phyloP scores from a whole-genome alignment of 73 alveolate species.

The Effrenium voratum region DNA sequence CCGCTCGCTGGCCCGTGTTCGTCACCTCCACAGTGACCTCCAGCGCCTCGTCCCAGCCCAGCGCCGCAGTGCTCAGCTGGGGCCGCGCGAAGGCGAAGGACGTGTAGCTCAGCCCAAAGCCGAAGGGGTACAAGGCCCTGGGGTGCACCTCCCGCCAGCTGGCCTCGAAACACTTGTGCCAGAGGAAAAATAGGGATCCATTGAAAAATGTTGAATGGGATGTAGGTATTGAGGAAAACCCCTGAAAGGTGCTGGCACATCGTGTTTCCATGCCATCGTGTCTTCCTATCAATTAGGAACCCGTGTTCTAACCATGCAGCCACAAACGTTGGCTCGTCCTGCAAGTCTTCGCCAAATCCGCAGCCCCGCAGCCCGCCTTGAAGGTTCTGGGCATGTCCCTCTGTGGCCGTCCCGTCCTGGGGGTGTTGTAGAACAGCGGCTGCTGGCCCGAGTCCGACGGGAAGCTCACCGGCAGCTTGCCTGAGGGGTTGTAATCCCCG shows the following conservation, averaged over 20 bases:
- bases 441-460: conserved; percentile 90
- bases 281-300: too few relatives aligned
- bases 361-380: conserved; percentile 56
- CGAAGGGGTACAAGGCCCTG: conserved; percentile 80
- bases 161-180: background rate
- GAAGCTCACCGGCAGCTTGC: conserved; percentile 46
- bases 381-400: conserved; percentile 54
- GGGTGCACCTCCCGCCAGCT: conserved; percentile 4
- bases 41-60: conserved; percentile 64
- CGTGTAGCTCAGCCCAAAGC: conserved; percentile 75
- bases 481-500: conserved; percentile 91
- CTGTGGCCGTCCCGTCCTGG: conserved; percentile 89
- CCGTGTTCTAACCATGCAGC: too few relatives aligned
- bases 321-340: too few relatives aligned
- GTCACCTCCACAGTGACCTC: conserved; percentile 37
- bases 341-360: too few relatives aligned
- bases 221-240: too few relatives aligned
- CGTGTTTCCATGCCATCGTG: too few relatives aligned
- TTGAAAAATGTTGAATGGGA: too few relatives aligned
- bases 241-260: too few relatives aligned
- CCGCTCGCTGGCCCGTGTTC: background rate
- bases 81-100: conserved; percentile 30
- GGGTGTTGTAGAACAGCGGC: conserved; percentile 78
- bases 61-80: background rate
- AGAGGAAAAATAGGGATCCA: too few relatives aligned